Evolutionary conservation across 2,329 filamentous ascomycete species (phyloP).

Genomic region (Aspergillus neoniger): DNA sequence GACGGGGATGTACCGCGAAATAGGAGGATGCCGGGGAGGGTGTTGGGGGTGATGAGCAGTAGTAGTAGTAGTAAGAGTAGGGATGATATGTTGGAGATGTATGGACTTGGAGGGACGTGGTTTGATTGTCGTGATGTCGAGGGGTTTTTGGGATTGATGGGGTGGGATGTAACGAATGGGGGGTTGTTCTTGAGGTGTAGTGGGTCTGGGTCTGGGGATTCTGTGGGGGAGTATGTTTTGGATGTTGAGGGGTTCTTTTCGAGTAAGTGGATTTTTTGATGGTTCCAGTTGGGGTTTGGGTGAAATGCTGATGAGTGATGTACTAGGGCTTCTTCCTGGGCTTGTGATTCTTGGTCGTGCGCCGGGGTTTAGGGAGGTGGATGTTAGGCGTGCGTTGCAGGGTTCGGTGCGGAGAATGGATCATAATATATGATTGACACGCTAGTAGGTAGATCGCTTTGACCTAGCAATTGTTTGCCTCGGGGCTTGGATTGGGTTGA

Average conservation of each 20-base stretch:
- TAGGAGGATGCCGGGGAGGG: constrained; percentile 24
- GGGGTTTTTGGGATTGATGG: constrained; percentile 19
- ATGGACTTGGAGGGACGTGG: constrained; percentile 24
- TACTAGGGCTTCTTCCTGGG: constrained; percentile 11
- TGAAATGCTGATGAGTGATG: not conserved
- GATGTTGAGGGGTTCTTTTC: too few species aligned
- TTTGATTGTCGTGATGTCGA: constrained; percentile 26
- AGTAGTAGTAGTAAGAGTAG: too few species aligned
- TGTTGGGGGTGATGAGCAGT: constrained; percentile 15
- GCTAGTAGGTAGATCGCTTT: too few species aligned
- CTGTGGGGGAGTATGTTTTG: too few species aligned
- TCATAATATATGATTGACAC: too few species aligned
- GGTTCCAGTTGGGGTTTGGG: too few species aligned
- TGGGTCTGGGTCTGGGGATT: too few species aligned
- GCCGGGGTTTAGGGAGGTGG: constrained; percentile 15
- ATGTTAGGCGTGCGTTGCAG: constrained; percentile 14
- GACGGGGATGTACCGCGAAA: constrained; percentile 35
- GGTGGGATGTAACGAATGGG: not conserved
- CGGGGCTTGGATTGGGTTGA: too few species aligned
- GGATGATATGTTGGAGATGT: not conserved
- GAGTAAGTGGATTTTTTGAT: too few species aligned
- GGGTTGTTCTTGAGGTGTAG: too few species aligned
- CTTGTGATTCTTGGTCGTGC: constrained; percentile 20
- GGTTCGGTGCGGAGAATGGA: too few species aligned
- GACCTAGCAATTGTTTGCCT: too few species aligned